A percentile compares a stretch with the other conserved stretches of the same genome.
Conservation (phyloP, 1,139 yeast species). For the Taphrina pruni region DNA sequence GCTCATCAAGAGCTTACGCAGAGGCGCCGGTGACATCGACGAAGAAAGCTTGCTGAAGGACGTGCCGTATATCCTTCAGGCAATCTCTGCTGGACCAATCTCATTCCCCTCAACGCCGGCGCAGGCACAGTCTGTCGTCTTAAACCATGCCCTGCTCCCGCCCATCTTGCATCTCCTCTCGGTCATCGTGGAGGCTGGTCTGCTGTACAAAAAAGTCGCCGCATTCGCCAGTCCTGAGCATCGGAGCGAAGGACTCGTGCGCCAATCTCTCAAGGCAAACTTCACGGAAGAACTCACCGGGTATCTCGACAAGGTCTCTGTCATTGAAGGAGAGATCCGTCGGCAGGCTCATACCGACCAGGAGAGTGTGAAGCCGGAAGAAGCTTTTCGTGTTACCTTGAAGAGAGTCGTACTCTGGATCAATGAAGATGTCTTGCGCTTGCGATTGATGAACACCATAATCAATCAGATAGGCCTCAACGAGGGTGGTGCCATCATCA, state of each 20-base stretch:
- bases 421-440: conserved; percentile 59
- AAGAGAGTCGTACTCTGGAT: conserved; percentile 58
- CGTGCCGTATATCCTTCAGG: conserved; percentile 71
- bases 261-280: conserved; percentile 66
- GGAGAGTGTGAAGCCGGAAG: conserved; percentile 39
- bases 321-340: conserved; percentile 55
- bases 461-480: conserved; percentile 53
- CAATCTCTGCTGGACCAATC: conserved; percentile 70
- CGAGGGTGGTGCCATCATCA: conserved; percentile 64
- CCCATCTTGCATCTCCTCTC: conserved; percentile 66
- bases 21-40: conserved; percentile 41
- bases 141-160: conserved; percentile 64
- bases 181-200: conserved; percentile 71
- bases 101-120: conserved; percentile 52
- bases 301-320: conserved; percentile 65
- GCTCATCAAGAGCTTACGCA: conserved; percentile 2
- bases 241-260: conserved; percentile 48
- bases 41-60: conserved; percentile 64
- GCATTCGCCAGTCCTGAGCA: conserved; percentile 51
- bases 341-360: conserved; percentile 45
- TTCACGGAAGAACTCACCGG: conserved; percentile 60
- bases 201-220: conserved; percentile 63
- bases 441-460: conserved; percentile 62
- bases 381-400: conserved; percentile 50
- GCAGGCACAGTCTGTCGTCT: conserved; percentile 51